Base-by-base conservation (phyloP, 192 early-diverging fungal species). In the Rhizoclosmatium globosum region DNA sequence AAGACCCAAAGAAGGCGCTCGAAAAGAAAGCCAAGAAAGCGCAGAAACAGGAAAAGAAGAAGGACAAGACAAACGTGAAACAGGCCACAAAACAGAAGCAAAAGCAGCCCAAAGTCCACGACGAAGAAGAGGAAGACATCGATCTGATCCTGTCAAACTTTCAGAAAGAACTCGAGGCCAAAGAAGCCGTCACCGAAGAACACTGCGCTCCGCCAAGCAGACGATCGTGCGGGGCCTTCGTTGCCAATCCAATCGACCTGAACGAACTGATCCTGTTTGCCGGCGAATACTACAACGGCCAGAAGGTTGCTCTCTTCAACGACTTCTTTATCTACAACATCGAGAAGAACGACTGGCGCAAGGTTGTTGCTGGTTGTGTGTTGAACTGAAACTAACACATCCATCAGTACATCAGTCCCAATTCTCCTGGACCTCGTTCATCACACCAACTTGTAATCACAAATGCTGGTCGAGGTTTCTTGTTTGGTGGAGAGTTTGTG, bases 271-370 rank as follows among this genome's bases (percentile, higher is more conserved):
- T 91, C 44, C 85, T 93, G 74, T 93, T 93, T 84, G 92, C 91
- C 43, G 85, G 89, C 64, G 93, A 94, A 80, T 89, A 87, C 66
- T 92, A 84, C 71, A 86, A 92, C 75, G 93, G 93, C 4, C 83
- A 85, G 75, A 86, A 85, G 58, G 65, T 86, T 21, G 56, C 83
- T 2, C 83, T 93, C 66, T 93, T 87, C 73, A 92, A 92, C 74
- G 93, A 94, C 67, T 82, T 92, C 50, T 93, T 90, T 75, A 80
- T 87, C 41, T 93, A 91, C 81, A 90, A 89, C 77, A 89, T 88
- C 42, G 92, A 92, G 50, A 94, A 94, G 82, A 86, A 92, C 44
- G 92, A 92, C 74, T 93, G 92, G 92, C 81, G 86, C 42, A 88
- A 87, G 78, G 46, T 74, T n/a, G 15, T 9, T 64, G 61, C 3